These are phyloP conservation scores for Noccaea bulbosa DNA, from an alignment of 345 rosid genomes.

Conservation along the genomic window DNA sequence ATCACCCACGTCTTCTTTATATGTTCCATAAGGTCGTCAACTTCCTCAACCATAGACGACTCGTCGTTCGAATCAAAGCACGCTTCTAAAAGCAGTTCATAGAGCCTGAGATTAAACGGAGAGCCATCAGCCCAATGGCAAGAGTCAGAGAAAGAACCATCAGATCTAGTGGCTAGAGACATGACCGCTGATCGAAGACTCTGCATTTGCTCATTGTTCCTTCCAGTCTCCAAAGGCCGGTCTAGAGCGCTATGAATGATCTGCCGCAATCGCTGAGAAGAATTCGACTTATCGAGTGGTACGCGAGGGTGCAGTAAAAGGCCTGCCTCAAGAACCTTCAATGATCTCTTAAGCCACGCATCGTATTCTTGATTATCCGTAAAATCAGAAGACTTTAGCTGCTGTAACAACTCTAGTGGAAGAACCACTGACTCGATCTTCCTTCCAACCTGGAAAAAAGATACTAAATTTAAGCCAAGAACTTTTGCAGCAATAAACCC, in stretches of 20 bases:
- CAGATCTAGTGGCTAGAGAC: conserved; percentile 87
- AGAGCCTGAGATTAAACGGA: conserved; percentile 83
- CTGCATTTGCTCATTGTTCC: conserved; percentile 93
- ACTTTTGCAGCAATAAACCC: background rate
- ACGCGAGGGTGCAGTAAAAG: conserved; percentile 85
- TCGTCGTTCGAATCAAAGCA: conserved; percentile 78
- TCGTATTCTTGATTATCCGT: conserved; percentile 83
- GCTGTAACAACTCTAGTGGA: conserved; percentile 90
- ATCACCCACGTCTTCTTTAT: conserved; percentile 95
- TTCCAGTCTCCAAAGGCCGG: conserved; percentile 84
- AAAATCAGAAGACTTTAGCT: conserved; percentile 87
- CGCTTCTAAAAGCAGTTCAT: conserved; percentile 86
- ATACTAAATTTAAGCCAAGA: background rate
- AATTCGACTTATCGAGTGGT: conserved; percentile 70
- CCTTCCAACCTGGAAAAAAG: conserved; percentile 72
- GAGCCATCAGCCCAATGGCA: conserved; percentile 99
- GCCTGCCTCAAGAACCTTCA: conserved; percentile 90
- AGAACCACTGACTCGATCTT: conserved; percentile 85
- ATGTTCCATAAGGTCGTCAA: conserved; percentile 95
- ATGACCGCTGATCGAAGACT: conserved; percentile 81
- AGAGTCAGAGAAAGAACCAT: conserved; percentile 73
- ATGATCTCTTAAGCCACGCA: conserved; percentile 83
- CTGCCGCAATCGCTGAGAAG: conserved; percentile 72
- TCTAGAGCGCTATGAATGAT: conserved; percentile 73
- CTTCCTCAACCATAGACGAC: conserved; percentile 77